Conservation (phyloP, 2,329 filamentous ascomycete genomes). For the Scytalidium sp. region DNA sequence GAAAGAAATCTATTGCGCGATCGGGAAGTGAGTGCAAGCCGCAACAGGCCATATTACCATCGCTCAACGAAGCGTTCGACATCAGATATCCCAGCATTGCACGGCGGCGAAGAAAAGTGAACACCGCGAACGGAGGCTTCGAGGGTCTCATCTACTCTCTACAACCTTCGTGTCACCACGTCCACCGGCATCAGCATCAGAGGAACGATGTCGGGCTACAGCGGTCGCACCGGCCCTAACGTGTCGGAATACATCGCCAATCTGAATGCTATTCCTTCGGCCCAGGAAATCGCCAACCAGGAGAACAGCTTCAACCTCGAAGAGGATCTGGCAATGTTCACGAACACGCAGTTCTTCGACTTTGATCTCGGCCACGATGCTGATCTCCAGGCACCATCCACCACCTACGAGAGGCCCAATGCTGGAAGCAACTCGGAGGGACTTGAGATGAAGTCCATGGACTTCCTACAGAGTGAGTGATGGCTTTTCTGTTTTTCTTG, state of each 20-base stretch:
- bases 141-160: no score
- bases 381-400: slow-evolving; percentile 43
- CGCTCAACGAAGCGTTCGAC: no score
- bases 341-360: slow-evolving; percentile 79
- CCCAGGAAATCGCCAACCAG: slow-evolving; percentile 55
- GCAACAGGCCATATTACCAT: no score
- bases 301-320: slow-evolving; percentile 58
- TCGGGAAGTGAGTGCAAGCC: no score
- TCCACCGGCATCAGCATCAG: background rate
- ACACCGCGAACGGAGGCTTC: no score
- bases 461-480: slow-evolving; percentile 44
- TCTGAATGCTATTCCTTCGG: slow-evolving; percentile 68
- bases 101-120: no score
- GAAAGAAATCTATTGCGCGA: no score
- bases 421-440: slow-evolving; percentile 3
- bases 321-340: slow-evolving; percentile 74
- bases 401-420: slow-evolving; percentile 13
- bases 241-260: slow-evolving; percentile 88
- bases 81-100: no score
- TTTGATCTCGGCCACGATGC: slow-evolving; percentile 65
- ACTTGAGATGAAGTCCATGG: slow-evolving; percentile 42
- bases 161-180: background rate
- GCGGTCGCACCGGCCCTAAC: slow-evolving; percentile 76
- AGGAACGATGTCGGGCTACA: slow-evolving; percentile 65
- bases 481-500: background rate